A percentile compares a stretch with the other conserved stretches of the same genome.
Conservation (phyloP, 2,329 filamentous ascomycete species). For the Grosmannia penicillata region DNA sequence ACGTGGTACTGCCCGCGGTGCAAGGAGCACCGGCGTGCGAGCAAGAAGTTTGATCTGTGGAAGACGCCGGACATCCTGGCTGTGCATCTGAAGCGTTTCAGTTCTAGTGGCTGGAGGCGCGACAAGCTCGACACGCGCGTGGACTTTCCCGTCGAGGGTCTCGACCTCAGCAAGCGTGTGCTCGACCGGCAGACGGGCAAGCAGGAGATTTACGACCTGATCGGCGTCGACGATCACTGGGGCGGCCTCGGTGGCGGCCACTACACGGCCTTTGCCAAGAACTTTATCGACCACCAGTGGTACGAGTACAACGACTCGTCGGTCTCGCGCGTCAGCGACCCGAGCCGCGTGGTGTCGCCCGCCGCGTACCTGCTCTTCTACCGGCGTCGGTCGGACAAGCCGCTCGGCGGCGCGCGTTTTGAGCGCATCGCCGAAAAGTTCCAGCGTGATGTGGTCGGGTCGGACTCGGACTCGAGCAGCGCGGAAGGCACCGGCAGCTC, state of each 20-base stretch:
- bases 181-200: conserved; percentile 70
- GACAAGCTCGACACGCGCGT: conserved; percentile 88
- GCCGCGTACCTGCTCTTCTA: conserved; percentile 94
- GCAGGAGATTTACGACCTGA: conserved; percentile 76
- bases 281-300: conserved; percentile 80
- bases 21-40: conserved; percentile 82
- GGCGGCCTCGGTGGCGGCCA: conserved; percentile 88
- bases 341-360: conserved; percentile 50
- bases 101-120: conserved; percentile 62
- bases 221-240: conserved; percentile 92
- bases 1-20: conserved; percentile 96
- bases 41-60: conserved; percentile 96
- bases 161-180: conserved; percentile 70
- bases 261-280: conserved; percentile 89
- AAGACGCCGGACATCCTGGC: conserved; percentile 90
- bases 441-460: conserved; percentile 30
- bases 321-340: conserved; percentile 46
- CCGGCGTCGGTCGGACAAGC: conserved; percentile 60
- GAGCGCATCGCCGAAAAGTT: conserved; percentile 54
- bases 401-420: conserved; percentile 68
- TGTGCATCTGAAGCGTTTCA: conserved; percentile 91
- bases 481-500: too few relatives aligned
- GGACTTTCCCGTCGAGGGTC: conserved; percentile 76
- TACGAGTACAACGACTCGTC: conserved; percentile 91
- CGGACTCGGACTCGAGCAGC: conserved; percentile 23